These are phyloP conservation scores for Styphnolobium japonicum DNA, from an alignment of 306 rosid genomes.

Conservation along the genomic window DNA sequence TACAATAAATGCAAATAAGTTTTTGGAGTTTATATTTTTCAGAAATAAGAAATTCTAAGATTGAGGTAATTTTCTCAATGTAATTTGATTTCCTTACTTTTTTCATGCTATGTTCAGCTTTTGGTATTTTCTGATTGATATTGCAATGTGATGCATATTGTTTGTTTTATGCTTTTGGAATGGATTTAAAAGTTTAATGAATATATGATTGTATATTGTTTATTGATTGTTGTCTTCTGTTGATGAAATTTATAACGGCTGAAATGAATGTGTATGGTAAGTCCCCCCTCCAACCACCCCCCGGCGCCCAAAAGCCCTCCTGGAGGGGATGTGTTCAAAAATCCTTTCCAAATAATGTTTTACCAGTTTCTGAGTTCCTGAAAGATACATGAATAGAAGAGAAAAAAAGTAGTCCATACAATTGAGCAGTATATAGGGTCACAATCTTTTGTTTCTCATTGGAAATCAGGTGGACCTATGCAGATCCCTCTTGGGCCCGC, in stretches of 20 bases:
- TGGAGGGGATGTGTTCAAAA: background rate
- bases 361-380: background rate
- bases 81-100: background rate
- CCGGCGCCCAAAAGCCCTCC: background rate
- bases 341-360: background rate
- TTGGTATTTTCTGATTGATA: background rate
- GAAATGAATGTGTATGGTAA: background rate
- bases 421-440: constrained; percentile 14
- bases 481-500: constrained; percentile 95
- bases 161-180: background rate
- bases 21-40: background rate
- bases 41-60: background rate
- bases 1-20: background rate
- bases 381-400: background rate
- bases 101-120: background rate
- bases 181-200: background rate
- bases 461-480: constrained; percentile 88
- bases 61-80: background rate
- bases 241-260: background rate
- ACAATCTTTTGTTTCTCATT: constrained; percentile 23
- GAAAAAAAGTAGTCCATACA: background rate
- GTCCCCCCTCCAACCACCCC: background rate
- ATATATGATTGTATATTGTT: background rate
- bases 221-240: background rate
- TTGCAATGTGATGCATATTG: background rate